A percentile compares a stretch with the other conserved stretches of the same genome.
Conservation (phyloP, 2,329 filamentous ascomycete genomes). For the Sordariomycetes sp. region DNA sequence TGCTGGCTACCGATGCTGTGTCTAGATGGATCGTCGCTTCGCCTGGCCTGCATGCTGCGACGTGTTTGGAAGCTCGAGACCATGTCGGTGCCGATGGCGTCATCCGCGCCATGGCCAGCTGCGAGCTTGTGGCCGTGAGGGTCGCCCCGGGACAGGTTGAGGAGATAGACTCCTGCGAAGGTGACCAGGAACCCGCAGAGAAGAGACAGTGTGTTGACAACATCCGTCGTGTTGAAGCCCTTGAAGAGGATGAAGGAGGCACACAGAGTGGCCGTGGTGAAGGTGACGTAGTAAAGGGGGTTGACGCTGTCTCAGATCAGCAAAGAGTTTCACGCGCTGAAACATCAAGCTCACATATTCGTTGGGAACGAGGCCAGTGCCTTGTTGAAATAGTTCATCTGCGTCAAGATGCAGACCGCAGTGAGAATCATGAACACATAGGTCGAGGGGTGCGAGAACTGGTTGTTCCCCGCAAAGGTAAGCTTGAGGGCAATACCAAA, state of each 20-base stretch:
- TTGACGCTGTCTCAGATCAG: constrained; percentile 60
- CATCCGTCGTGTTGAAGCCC: constrained; percentile 90
- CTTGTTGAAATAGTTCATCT: constrained; percentile 99
- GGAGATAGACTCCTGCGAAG: constrained; percentile 88
- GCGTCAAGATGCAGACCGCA: constrained; percentile 85
- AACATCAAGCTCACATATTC: constrained; percentile 64
- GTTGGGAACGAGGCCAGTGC: constrained; percentile 93
- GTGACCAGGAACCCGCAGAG: constrained; percentile 91
- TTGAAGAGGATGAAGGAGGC: constrained; percentile 94
- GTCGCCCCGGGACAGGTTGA: constrained; percentile 90
- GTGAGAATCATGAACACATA: constrained; percentile 97
- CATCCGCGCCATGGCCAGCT: constrained; percentile 52
- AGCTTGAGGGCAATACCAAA: constrained; percentile 97
- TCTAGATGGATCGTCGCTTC: constrained; percentile 58
- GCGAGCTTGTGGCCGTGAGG: constrained; percentile 67
- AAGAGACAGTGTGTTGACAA: constrained; percentile 85
- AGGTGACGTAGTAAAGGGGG: constrained; percentile 94
- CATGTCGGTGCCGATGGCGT: constrained; percentile 84
- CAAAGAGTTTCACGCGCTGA: background rate
- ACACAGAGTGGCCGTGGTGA: constrained; percentile 87
- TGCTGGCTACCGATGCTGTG: constrained; percentile 56
- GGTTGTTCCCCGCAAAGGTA: constrained; percentile 86
- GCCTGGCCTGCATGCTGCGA: constrained; percentile 82
- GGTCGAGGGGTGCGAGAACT: constrained; percentile 89
- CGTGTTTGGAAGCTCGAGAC: constrained; percentile 84